A percentile compares a stretch with the other conserved stretches of the same genome.
Evolutionary conservation across 2,329 filamentous ascomycete genomes (phyloP).

Genomic region (Phialocephala sp.): DNA sequence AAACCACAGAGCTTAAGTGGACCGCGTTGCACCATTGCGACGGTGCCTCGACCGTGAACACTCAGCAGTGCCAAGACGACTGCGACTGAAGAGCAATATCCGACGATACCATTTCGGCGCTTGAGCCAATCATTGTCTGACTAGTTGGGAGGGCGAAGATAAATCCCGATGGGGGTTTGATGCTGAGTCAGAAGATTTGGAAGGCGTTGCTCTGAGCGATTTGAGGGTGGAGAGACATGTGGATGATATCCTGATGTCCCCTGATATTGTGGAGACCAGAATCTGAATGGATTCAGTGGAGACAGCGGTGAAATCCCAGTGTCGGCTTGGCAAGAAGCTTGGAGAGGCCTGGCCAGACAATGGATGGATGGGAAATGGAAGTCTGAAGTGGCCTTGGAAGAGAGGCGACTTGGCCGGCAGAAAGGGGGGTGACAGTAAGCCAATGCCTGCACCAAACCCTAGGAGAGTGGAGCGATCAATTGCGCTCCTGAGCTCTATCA

Average conservation of each 20-base stretch:
- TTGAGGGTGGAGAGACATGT: neutral
- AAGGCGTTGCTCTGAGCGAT: neutral
- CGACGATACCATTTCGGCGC: neutral
- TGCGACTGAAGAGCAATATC: neutral
- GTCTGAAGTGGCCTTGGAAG: too few species aligned
- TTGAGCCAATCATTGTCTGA: conserved; percentile 3
- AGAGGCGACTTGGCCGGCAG: neutral
- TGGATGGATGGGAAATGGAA: neutral
- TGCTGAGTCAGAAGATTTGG: neutral
- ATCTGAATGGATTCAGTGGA: neutral
- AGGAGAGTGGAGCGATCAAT: neutral
- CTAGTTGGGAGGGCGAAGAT: neutral
- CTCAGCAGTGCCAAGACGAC: conserved; percentile 8
- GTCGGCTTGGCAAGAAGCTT: neutral
- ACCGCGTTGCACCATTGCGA: conserved; percentile 7
- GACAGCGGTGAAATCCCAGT: conserved; percentile 12
- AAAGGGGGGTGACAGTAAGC: neutral
- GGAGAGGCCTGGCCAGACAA: conserved; percentile 10
- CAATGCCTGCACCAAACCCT: neutral
- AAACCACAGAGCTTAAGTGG: conserved; percentile 22
- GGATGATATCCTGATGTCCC: neutral
- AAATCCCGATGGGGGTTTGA: too few species aligned
- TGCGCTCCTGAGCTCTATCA: neutral
- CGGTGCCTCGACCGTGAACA: neutral
- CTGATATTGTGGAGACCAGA: neutral